These are phyloP conservation scores for Vigna hirtella DNA, from an alignment of 306 rosid genomes.

Conservation along the genomic window DNA sequence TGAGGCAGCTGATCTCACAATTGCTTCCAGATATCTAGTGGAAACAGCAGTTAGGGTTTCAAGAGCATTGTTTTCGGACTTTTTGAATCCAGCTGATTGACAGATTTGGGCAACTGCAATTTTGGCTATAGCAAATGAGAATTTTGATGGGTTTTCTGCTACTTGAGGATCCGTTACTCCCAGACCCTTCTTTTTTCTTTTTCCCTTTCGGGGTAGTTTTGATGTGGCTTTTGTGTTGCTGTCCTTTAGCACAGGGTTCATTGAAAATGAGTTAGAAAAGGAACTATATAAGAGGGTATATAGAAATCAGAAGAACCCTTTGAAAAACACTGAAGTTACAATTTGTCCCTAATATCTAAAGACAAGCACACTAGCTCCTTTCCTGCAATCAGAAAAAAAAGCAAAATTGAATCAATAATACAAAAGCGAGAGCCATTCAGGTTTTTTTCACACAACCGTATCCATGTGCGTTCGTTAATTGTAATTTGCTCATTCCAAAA, in stretches of 20 bases:
- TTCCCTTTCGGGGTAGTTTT: slow-evolving; percentile 39
- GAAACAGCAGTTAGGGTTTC: slow-evolving; percentile 65
- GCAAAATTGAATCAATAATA: background rate
- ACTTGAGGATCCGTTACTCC: slow-evolving; percentile 26
- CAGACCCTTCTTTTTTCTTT: slow-evolving; percentile 38
- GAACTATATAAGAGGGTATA: slow-evolving; percentile 9
- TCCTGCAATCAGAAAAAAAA: background rate
- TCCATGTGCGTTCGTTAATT: background rate
- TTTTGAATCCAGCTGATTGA: slow-evolving; percentile 62
- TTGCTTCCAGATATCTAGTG: slow-evolving; percentile 54
- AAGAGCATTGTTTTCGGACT: slow-evolving; percentile 54
- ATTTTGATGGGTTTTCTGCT: slow-evolving; percentile 57
- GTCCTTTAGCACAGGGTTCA: slow-evolving; percentile 44
- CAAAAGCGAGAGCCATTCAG: no score
- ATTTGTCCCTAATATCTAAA: slow-evolving; percentile 19
- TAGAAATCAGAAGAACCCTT: slow-evolving; percentile 33
- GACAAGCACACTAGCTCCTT: slow-evolving; percentile 15
- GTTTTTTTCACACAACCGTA: background rate
- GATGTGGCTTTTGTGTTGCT: slow-evolving; percentile 23
- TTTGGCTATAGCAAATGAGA: slow-evolving; percentile 59
- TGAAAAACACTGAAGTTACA: slow-evolving; percentile 24
- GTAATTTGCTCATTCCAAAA: background rate
- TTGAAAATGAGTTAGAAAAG: background rate
- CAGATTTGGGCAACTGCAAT: slow-evolving; percentile 76
- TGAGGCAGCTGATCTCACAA: slow-evolving; percentile 56